phyloP scores from a whole-genome alignment of 441 rosid species.

The Geranium incanum region DNA sequence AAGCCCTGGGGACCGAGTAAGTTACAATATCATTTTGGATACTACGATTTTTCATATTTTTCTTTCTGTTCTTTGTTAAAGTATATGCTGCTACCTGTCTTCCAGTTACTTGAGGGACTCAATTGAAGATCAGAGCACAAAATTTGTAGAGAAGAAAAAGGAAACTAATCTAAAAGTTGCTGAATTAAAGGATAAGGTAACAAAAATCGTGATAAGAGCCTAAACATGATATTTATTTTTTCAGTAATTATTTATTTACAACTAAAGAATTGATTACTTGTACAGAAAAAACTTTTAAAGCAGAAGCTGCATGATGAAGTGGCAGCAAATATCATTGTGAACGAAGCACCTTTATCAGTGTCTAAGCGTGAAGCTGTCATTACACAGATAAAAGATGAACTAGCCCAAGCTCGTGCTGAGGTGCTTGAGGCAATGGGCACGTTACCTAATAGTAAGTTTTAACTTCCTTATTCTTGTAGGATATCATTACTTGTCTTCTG shows the following conservation, averaged over 20 bases:
- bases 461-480: conserved; percentile 11
- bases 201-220: neutral
- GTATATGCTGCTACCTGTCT: neutral
- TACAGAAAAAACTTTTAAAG: conserved; percentile 38
- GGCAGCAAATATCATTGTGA: conserved; percentile 38
- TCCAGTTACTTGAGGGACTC: conserved; percentile 47
- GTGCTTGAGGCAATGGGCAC: conserved; percentile 39
- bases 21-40: conserved; percentile 21
- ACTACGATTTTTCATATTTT: neutral
- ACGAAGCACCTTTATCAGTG: conserved; percentile 40
- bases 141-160: conserved; percentile 38
- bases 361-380: conserved; percentile 49
- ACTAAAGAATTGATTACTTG: neutral
- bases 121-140: conserved; percentile 48
- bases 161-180: conserved; percentile 42
- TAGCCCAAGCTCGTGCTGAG: conserved; percentile 51
- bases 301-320: conserved; percentile 35
- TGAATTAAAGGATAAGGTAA: conserved; percentile 60
- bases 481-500: neutral
- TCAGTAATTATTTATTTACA: neutral
- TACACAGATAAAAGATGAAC: conserved; percentile 46
- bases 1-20: conserved; percentile 63
- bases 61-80: neutral
- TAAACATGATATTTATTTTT: conserved; percentile 4
- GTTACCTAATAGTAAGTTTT: conserved; percentile 38